Evolutionary conservation across 371 early-diverging fungal species (phyloP).

Genomic region (Rhizopus stolonifer): DNA sequence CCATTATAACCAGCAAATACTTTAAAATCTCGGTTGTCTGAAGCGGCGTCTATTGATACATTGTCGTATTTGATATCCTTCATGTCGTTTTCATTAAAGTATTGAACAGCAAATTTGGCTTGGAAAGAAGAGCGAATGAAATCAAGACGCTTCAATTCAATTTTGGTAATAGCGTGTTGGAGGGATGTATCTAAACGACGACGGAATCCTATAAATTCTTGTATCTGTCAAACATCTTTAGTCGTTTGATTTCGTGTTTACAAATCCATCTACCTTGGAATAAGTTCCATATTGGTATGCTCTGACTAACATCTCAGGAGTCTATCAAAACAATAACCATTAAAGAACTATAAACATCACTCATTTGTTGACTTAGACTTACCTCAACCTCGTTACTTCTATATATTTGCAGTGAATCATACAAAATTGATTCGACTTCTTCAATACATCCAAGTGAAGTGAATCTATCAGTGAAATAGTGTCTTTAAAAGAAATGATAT

Average conservation of each 20-base stretch:
- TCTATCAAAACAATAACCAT: conserved; percentile 35
- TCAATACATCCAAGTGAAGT: conserved; percentile 56
- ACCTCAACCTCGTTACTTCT: conserved; percentile 73
- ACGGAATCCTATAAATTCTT: conserved; percentile 85
- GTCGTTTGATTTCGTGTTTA: neutral
- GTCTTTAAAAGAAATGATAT: conserved; percentile 34
- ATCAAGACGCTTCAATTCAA: conserved; percentile 61
- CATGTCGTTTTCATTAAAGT: conserved; percentile 60
- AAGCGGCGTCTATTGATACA: conserved; percentile 27
- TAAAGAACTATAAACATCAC: too few relatives aligned
- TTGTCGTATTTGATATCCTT: conserved; percentile 51
- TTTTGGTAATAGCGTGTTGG: conserved; percentile 62
- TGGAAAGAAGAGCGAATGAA: conserved; percentile 52
- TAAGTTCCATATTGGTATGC: conserved; percentile 85
- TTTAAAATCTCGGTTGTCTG: conserved; percentile 66
- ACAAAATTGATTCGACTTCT: conserved; percentile 53
- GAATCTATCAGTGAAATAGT: conserved; percentile 67
- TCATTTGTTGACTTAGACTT: neutral
- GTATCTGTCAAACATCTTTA: conserved; percentile 54
- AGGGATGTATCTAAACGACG: conserved; percentile 70
- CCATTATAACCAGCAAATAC: conserved; percentile 60
- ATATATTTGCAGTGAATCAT: conserved; percentile 69
- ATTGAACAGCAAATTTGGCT: conserved; percentile 53
- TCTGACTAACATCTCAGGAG: conserved; percentile 84
- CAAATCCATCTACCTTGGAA: conserved; percentile 67